A percentile compares a stretch with the other conserved stretches of the same genome.
These are phyloP conservation scores for Verticillium albo-atrum DNA, from an alignment of 2,329 filamentous ascomycete genomes.

Conservation along the genomic window DNA sequence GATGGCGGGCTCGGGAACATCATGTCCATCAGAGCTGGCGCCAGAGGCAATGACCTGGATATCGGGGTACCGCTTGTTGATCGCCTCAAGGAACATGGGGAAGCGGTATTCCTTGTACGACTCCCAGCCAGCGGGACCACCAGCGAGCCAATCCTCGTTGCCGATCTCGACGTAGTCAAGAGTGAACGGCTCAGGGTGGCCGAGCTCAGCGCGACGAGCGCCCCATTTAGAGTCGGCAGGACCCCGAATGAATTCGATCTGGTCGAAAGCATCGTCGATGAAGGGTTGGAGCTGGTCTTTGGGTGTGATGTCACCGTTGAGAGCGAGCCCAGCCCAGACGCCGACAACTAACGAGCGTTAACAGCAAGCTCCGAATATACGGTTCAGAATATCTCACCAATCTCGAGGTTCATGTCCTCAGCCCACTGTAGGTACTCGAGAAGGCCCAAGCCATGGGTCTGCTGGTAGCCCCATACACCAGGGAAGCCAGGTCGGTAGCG, in stretches of 20 bases:
- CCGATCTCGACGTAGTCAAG: conserved; percentile 62
- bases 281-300: conserved; percentile 48
- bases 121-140: conserved; percentile 38
- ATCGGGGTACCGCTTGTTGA: conserved; percentile 50
- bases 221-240: conserved; percentile 50
- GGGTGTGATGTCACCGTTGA: conserved; percentile 48
- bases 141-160: conserved; percentile 61
- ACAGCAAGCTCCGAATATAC: background rate
- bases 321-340: conserved; percentile 52
- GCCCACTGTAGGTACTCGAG: conserved; percentile 59
- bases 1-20: conserved; percentile 35
- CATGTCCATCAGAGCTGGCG: conserved; percentile 34
- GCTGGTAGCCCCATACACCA: conserved; percentile 55
- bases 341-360: conserved; percentile 39
- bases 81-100: conserved; percentile 54
- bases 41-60: conserved; percentile 51
- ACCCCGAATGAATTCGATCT: conserved; percentile 61
- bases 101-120: conserved; percentile 54
- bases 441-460: conserved; percentile 58
- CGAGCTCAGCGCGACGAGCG: conserved; percentile 50
- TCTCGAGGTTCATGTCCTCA: conserved; percentile 54
- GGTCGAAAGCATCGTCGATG: conserved; percentile 56
- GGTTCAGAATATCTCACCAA: conserved; percentile 27
- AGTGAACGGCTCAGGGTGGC: conserved; percentile 56
- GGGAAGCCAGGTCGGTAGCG: conserved; percentile 50